Evolutionary conservation across 192 early-diverging fungal species (phyloP).

Genomic region (Phlyctochytrium planicorne): DNA sequence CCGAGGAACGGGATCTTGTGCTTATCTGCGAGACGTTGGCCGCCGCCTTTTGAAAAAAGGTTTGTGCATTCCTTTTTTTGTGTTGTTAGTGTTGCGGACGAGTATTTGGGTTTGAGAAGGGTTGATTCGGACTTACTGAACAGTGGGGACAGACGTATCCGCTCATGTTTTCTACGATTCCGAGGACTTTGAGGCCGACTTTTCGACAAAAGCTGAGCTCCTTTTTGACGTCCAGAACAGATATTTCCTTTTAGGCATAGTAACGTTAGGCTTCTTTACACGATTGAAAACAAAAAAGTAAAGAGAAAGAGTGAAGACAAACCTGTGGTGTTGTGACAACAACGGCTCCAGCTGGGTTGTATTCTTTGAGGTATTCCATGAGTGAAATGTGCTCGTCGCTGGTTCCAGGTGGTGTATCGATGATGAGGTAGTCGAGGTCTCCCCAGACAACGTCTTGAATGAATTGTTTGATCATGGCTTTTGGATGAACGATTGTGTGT

Average conservation of each 20-base stretch:
- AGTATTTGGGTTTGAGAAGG: neutral
- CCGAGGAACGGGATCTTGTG: conserved; percentile 43
- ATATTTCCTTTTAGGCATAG: conserved; percentile 29
- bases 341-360: conserved; percentile 83
- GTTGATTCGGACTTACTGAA: conserved; percentile 34
- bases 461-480: conserved; percentile 92
- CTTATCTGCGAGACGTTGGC: conserved; percentile 44
- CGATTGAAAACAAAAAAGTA: neutral
- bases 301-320: conserved; percentile 8
- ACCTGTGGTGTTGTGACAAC: conserved; percentile 94
- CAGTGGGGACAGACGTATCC: conserved; percentile 96
- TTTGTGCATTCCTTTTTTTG: conserved; percentile 44
- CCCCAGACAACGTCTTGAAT: conserved; percentile 94
- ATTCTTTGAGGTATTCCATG: conserved; percentile 70
- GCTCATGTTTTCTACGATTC: conserved; percentile 96
- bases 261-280: too few species aligned
- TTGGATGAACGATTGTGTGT: neutral
- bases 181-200: conserved; percentile 84
- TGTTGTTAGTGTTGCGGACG: neutral
- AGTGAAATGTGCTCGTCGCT: conserved; percentile 96
- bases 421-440: conserved; percentile 82
- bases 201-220: conserved; percentile 96
- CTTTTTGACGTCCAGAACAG: conserved; percentile 85
- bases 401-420: conserved; percentile 97
- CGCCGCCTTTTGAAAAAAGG: conserved; percentile 53